A percentile compares a stretch with the other conserved stretches of the same genome.
phyloP scores from a whole-genome alignment of 2,329 filamentous ascomycete species.

The Aspergillus sp. region DNA sequence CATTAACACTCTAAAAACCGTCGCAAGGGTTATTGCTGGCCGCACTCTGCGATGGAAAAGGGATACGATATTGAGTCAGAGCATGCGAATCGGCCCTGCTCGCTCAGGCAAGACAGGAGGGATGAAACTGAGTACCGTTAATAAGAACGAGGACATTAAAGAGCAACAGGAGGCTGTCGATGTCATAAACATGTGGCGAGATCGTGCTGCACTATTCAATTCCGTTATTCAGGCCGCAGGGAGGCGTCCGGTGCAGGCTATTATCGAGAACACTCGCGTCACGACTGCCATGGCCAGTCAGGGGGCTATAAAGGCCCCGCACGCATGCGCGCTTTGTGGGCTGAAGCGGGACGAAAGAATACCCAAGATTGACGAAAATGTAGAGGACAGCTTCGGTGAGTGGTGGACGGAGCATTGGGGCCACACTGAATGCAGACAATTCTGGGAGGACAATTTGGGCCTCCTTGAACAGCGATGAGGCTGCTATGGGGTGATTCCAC shows the following conservation, averaged over 20 bases:
- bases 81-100: conserved; percentile 80
- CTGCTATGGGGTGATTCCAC: neutral
- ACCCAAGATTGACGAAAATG: conserved; percentile 68
- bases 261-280: conserved; percentile 68
- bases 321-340: conserved; percentile 81
- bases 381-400: conserved; percentile 91
- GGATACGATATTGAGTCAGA: conserved; percentile 78
- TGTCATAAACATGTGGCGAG: conserved; percentile 71
- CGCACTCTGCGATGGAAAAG: conserved; percentile 88
- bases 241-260: conserved; percentile 61
- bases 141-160: conserved; percentile 76
- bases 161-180: conserved; percentile 85
- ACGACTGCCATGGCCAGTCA: conserved; percentile 61
- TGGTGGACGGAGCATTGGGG: conserved; percentile 95
- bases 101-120: conserved; percentile 69
- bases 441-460: conserved; percentile 78
- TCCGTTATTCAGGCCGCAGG: conserved; percentile 53
- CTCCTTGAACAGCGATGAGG: conserved; percentile 65
- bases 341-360: conserved; percentile 85
- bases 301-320: conserved; percentile 70
- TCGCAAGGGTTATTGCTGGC: conserved; percentile 79
- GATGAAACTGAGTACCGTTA: conserved; percentile 88
- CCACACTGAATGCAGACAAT: conserved; percentile 74
- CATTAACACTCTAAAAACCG: conserved; percentile 50
- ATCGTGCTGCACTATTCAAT: conserved; percentile 71